Evolutionary conservation across 208 protist genomes (phyloP), one percentile per base, ranked within the genome.

Genomic region (Trypanosoma cruzi): DNA sequence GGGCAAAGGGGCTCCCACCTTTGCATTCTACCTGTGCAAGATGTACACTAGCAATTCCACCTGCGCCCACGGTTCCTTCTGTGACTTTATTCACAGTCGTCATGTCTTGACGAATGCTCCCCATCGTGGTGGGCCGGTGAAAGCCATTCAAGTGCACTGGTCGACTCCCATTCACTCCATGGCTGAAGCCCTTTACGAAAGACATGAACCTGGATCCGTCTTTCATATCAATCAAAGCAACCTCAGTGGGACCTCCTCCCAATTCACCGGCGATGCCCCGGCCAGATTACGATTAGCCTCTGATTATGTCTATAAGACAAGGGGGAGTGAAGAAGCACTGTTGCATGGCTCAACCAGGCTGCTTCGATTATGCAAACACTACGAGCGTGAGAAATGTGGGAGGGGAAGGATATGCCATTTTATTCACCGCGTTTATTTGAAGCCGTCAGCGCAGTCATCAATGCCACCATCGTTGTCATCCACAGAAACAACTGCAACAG

Each of bases 41-140:
- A 74, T 68, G 34, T 88, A 75, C 67, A 82, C 71, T 28, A 73
- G 67, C 34, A 72, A 74, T 29, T 61, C 57, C 2, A 76, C 59
- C 58, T 91, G 85, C 62, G 53, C 76, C 22, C 82, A 88, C 71
- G 77, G 82, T 20, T 7, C 57, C 3, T 66, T 71, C 14, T 91
- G 85, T 48, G 85, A 88, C 61, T 91, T 88, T 58, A 91, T 91
- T 56, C 85, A 91, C 71, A 86, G 85, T 68, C 59, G 71, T 11
- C 73, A 80, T 48, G 64, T 79, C 28, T 37, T 67, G 37, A 31
- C 36, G 22, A 71, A 67, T 52, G 64, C 48, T 18, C 60, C 73
- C 8, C 54, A 56, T n/a, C 34, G 48, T 20, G 49, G 65, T 32
- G 64, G 58, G 18, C 67, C 36, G 20, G 72, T 90, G 49, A 69